phyloP scores from a whole-genome alignment of 352 stramenopile species.

The Globisporangium polare region DNA sequence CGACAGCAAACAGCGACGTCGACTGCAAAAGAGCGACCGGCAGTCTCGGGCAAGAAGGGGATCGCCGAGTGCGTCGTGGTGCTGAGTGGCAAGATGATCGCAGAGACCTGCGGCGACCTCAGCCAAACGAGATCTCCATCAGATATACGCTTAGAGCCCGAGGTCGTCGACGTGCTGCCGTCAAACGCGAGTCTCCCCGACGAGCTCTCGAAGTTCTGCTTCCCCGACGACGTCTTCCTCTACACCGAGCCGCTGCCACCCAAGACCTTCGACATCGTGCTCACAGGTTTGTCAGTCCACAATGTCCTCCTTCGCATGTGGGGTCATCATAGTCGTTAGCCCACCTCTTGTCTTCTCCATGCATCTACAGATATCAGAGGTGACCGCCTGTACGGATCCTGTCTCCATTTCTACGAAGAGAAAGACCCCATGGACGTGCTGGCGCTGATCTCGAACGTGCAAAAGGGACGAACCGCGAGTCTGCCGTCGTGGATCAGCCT shows the following conservation, averaged over 20 bases:
- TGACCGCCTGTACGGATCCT: conserved; percentile 46
- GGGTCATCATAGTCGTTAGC: no score
- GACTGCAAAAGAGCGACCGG: neutral
- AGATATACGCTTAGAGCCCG: conserved; percentile 47
- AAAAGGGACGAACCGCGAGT: conserved; percentile 38
- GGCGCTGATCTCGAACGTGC: conserved; percentile 41
- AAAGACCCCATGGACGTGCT: conserved; percentile 61
- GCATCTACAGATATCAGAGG: conserved; percentile 42
- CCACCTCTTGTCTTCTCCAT: neutral
- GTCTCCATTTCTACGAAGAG: conserved; percentile 62
- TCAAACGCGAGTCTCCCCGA: conserved; percentile 43
- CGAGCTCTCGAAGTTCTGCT: conserved; percentile 73
- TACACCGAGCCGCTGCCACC: conserved; percentile 31
- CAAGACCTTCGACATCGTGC: conserved; percentile 61
- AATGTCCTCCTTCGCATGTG: neutral
- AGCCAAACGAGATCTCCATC: conserved; percentile 30
- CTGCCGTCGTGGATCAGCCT: conserved; percentile 65
- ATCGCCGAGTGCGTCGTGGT: conserved; percentile 62
- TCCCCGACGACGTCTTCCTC: conserved; percentile 55
- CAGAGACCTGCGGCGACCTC: conserved; percentile 26
- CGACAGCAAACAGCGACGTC: conserved; percentile 1
- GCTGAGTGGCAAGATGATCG: conserved; percentile 41
- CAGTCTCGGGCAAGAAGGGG: conserved; percentile 12
- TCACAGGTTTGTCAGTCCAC: conserved; percentile 37
- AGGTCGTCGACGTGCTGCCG: conserved; percentile 50